phyloP scores from a whole-genome alignment of 331 rosid genomes.

The Pyrus hybrid region DNA sequence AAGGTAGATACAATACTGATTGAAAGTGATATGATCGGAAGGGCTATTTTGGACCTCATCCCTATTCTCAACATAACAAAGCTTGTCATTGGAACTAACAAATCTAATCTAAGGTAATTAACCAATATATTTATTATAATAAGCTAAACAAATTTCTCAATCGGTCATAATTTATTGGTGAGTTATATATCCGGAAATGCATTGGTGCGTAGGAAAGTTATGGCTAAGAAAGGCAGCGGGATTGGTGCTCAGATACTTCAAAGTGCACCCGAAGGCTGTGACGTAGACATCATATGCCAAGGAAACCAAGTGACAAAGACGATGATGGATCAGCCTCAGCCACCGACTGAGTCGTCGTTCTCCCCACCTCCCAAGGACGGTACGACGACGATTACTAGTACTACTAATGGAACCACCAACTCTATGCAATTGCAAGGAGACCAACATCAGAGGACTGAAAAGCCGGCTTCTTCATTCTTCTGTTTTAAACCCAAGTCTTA shows the following conservation, averaged over 20 bases:
- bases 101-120: constrained; percentile 43
- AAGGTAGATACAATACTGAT: constrained; percentile 70
- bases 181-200: not conserved
- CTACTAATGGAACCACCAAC: not conserved
- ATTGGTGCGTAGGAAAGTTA: constrained; percentile 39
- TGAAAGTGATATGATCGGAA: constrained; percentile 65
- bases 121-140: not conserved
- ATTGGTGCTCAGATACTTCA: constrained; percentile 58
- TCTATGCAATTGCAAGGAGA: not conserved
- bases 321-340: constrained; percentile 8
- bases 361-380: constrained; percentile 23
- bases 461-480: constrained; percentile 39
- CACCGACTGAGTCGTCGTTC: not conserved
- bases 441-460: constrained; percentile 7
- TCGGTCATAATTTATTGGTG: not conserved
- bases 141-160: not conserved
- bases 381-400: constrained; percentile 1
- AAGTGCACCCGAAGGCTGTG: constrained; percentile 50
- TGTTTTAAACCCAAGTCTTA: constrained; percentile 49
- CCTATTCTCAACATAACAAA: constrained; percentile 64
- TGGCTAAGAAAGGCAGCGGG: constrained; percentile 52
- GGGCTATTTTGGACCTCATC: constrained; percentile 61
- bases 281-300: constrained; percentile 61
- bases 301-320: constrained; percentile 40
- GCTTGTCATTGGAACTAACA: constrained; percentile 62